These are phyloP conservation scores for Fusarium anguioides DNA, from an alignment of 2,329 filamentous ascomycete genomes.

Conservation along the genomic window DNA sequence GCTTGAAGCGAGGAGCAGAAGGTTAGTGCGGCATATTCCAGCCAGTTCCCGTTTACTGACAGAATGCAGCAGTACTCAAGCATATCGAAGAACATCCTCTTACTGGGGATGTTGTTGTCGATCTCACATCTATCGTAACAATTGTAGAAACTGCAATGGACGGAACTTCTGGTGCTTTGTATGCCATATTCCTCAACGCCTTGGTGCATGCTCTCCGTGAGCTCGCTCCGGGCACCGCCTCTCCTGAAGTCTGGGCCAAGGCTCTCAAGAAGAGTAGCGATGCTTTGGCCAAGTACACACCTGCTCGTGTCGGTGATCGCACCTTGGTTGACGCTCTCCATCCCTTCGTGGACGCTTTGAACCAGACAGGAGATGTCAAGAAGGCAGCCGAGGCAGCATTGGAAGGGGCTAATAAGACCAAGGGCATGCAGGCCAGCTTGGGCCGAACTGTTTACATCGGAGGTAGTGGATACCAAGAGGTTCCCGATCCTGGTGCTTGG, in stretches of 20 bases:
- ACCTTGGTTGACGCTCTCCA: slow-evolving; percentile 90
- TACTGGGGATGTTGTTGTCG: slow-evolving; percentile 64
- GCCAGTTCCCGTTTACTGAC: slow-evolving; percentile 30
- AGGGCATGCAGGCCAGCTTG: slow-evolving; percentile 90
- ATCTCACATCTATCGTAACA: slow-evolving; percentile 63
- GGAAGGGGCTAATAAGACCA: slow-evolving; percentile 83
- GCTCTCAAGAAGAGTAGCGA: slow-evolving; percentile 78
- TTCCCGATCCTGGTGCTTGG: slow-evolving; percentile 75
- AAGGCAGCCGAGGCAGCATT: slow-evolving; percentile 80
- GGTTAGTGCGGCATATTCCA: slow-evolving; percentile 53
- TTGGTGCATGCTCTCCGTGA: slow-evolving; percentile 72
- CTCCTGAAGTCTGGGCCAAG: slow-evolving; percentile 62
- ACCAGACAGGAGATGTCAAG: slow-evolving; percentile 71
- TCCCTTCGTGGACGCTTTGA: slow-evolving; percentile 83
- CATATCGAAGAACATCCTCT: slow-evolving; percentile 59
- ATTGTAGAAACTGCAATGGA: slow-evolving; percentile 70
- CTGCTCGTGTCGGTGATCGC: slow-evolving; percentile 87
- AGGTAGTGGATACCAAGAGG: slow-evolving; percentile 59
- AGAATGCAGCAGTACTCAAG: slow-evolving; percentile 60
- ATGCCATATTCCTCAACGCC: slow-evolving; percentile 89
- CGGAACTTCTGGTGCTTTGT: slow-evolving; percentile 70
- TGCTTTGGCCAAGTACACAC: slow-evolving; percentile 84
- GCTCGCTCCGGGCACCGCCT: slow-evolving; percentile 54
- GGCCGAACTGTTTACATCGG: slow-evolving; percentile 65
- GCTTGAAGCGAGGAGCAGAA: slow-evolving; percentile 88